Evolutionary conservation across 768 basidiomycete genomes (phyloP).

Genomic region (Amanita jacksonii): DNA sequence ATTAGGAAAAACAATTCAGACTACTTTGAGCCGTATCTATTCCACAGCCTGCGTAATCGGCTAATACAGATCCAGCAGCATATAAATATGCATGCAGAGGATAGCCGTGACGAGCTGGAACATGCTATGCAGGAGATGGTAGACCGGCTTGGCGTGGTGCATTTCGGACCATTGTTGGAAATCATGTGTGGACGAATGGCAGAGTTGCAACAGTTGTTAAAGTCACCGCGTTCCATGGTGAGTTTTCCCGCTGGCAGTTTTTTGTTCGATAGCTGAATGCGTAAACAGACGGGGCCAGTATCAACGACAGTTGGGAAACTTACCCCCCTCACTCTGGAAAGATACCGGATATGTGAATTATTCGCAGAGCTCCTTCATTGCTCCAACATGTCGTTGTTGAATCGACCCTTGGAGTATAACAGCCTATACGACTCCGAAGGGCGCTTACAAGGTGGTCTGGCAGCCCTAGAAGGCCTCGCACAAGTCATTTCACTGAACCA

Average conservation of each 20-base stretch:
- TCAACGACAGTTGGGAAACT: constrained; percentile 67
- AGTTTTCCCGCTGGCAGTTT: constrained; percentile 18
- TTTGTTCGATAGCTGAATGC: not conserved
- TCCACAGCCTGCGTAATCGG: constrained; percentile 86
- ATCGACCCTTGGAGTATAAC: constrained; percentile 61
- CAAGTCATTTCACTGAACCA: constrained; percentile 66
- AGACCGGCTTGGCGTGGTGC: constrained; percentile 81
- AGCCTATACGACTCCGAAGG: constrained; percentile 77
- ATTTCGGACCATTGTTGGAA: constrained; percentile 75
- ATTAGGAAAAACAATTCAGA: constrained; percentile 98
- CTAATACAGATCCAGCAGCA: constrained; percentile 83
- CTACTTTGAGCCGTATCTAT: constrained; percentile 95
- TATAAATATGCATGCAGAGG: constrained; percentile 37
- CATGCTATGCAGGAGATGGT: constrained; percentile 73
- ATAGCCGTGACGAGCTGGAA: constrained; percentile 59
- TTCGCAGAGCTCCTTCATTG: constrained; percentile 96
- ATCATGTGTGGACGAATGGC: constrained; percentile 61
- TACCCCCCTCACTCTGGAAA: constrained; percentile 83
- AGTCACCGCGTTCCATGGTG: constrained; percentile 70
- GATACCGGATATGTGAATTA: constrained; percentile 92
- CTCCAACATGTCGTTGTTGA: constrained; percentile 95
- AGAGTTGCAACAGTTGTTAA: constrained; percentile 61
- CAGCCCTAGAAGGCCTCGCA: constrained; percentile 78
- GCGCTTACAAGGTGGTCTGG: constrained; percentile 77
- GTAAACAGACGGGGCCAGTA: constrained; percentile 52